phyloP scores from a whole-genome alignment of 345 rosid genomes.

The Pistacia atlantica region DNA sequence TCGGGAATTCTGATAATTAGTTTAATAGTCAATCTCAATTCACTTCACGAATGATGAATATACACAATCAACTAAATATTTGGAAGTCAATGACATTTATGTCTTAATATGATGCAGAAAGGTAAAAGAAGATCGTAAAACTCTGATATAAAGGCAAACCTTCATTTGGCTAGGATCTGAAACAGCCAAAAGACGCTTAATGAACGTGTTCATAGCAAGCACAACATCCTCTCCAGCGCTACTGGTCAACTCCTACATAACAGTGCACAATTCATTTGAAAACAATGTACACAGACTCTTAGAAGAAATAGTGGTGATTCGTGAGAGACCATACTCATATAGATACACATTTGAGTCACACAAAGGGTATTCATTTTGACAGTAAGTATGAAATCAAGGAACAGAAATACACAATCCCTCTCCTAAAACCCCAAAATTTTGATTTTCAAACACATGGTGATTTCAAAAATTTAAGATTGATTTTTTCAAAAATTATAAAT shows the following conservation, averaged over 20 bases:
- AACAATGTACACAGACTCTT: neutral
- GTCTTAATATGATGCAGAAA: neutral
- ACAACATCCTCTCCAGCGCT: slow-evolving; percentile 95
- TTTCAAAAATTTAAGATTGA: neutral
- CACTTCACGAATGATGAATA: neutral
- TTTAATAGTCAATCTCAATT: neutral
- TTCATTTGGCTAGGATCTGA: slow-evolving; percentile 86
- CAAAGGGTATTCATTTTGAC: no score
- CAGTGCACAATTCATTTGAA: slow-evolving; percentile 15
- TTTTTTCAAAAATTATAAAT: neutral
- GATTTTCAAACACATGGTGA: neutral
- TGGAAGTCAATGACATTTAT: neutral
- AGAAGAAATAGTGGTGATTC: slow-evolving; percentile 8
- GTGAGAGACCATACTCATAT: slow-evolving; percentile 1
- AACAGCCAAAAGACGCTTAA: slow-evolving; percentile 87
- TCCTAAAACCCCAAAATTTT: neutral
- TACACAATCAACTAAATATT: neutral
- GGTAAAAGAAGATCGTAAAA: slow-evolving; percentile 5
- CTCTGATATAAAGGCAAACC: slow-evolving; percentile 41
- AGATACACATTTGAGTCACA: no score
- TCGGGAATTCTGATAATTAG: neutral
- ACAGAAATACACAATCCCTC: no score
- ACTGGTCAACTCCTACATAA: slow-evolving; percentile 80
- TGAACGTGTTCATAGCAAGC: slow-evolving; percentile 88
- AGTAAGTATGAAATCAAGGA: no score